Conservation (phyloP, 306 rosid genomes). For the Fagus crenata region DNA sequence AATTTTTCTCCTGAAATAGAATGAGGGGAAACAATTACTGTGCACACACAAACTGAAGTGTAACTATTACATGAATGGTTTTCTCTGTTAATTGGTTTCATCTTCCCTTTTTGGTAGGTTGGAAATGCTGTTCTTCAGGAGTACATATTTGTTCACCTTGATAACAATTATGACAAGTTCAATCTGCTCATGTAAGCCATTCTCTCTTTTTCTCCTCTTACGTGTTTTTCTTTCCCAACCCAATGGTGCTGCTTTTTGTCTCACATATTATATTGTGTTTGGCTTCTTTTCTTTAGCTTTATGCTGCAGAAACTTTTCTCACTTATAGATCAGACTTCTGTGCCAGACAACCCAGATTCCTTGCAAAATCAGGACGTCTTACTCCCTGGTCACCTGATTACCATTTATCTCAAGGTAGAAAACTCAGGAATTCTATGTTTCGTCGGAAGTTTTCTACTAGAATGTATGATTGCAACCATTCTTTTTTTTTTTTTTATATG, state of each 20-base stretch:
- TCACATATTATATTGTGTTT: constrained; percentile 18
- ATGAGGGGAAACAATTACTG: constrained; percentile 12
- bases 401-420: constrained; percentile 83
- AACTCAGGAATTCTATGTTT: constrained; percentile 4
- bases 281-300: constrained; percentile 49
- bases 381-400: constrained; percentile 91
- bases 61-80: neutral
- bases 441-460: neutral
- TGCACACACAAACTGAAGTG: neutral
- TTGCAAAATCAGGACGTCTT: constrained; percentile 92
- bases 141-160: constrained; percentile 84
- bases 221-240: neutral
- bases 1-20: constrained; percentile 3
- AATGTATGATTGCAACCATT: neutral
- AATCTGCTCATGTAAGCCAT: constrained; percentile 81
- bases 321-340: constrained; percentile 85
- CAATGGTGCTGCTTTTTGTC: constrained; percentile 8
- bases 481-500: neutral
- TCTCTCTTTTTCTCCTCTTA: constrained; percentile 15
- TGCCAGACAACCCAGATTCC: constrained; percentile 81
- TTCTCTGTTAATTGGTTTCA: constrained; percentile 5
- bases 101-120: constrained; percentile 50
- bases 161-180: constrained; percentile 73
- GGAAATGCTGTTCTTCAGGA: constrained; percentile 67
- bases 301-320: constrained; percentile 97